Conservation (phyloP, 768 basidiomycete species). For the Termitomyces sp. region DNA sequence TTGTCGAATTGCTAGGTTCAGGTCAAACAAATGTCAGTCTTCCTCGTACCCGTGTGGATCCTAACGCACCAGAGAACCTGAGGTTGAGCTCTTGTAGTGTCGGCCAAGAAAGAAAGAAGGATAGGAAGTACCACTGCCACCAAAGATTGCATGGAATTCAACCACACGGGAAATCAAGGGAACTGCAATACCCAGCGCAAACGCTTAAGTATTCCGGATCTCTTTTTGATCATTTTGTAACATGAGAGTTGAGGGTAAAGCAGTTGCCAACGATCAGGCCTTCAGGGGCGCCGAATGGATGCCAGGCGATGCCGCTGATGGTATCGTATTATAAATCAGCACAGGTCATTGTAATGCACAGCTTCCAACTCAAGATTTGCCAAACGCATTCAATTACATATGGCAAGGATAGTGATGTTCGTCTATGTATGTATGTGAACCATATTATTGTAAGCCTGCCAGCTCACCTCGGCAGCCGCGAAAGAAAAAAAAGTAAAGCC, state of each 20-base stretch:
- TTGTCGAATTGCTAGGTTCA: slow-evolving; percentile 39
- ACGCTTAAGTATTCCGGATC: slow-evolving; percentile 7
- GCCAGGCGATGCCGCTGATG: slow-evolving; percentile 1
- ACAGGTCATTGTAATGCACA: not conserved
- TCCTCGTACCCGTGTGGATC: too few relatives aligned
- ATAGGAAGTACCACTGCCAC: slow-evolving; percentile 12
- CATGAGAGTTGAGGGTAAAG: slow-evolving; percentile 1
- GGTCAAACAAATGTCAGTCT: slow-evolving; percentile 1
- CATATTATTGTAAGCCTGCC: not conserved
- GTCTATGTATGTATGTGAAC: not conserved
- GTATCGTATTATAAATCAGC: not conserved
- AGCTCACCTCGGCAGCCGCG: not conserved
- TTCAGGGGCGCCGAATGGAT: not conserved
- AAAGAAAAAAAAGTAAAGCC: not conserved
- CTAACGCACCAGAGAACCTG: slow-evolving; percentile 2
- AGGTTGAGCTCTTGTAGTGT: slow-evolving; percentile 4
- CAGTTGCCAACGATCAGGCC: slow-evolving; percentile 6
- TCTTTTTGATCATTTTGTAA: slow-evolving; percentile 13
- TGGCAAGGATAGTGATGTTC: slow-evolving; percentile 9
- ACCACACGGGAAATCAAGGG: not conserved
- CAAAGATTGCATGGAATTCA: slow-evolving; percentile 11
- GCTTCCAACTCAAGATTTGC: not conserved
- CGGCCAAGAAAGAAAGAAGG: slow-evolving; percentile 13
- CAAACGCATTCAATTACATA: slow-evolving; percentile 1
- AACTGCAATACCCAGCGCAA: not conserved